Evolutionary conservation across 2,329 filamentous ascomycete genomes (phyloP).

Genomic region (Didymosphaeria variabile): DNA sequence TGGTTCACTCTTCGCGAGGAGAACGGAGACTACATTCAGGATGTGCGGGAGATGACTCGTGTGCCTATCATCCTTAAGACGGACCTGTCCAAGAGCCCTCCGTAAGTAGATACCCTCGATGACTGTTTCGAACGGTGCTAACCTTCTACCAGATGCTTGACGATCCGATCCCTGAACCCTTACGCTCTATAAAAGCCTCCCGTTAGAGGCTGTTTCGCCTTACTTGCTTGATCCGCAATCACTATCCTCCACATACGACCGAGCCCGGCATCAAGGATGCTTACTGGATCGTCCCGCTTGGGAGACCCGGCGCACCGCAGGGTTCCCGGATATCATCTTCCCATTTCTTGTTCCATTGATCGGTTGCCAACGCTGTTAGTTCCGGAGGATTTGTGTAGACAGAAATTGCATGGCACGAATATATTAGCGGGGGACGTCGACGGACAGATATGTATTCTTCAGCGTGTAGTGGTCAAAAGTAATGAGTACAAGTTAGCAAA

Average conservation of each 20-base stretch:
- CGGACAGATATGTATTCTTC: slow-evolving; percentile 39
- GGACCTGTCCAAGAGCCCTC: slow-evolving; percentile 97
- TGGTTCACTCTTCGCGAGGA: slow-evolving; percentile 91
- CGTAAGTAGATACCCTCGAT: slow-evolving; percentile 72
- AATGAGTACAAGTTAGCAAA: slow-evolving; percentile 32
- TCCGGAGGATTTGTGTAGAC: slow-evolving; percentile 38
- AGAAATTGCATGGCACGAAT: slow-evolving; percentile 45
- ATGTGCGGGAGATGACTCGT: slow-evolving; percentile 96
- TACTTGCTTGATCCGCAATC: slow-evolving; percentile 69
- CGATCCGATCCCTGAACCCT: slow-evolving; percentile 83
- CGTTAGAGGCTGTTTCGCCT: slow-evolving; percentile 53
- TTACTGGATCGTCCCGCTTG: neutral
- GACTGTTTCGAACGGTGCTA: slow-evolving; percentile 26
- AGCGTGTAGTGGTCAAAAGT: slow-evolving; percentile 34
- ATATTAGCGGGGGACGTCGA: slow-evolving; percentile 34
- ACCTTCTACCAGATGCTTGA: slow-evolving; percentile 69
- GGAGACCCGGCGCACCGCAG: neutral
- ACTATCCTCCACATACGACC: slow-evolving; percentile 9
- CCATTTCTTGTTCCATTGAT: slow-evolving; percentile 32
- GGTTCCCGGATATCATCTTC: neutral
- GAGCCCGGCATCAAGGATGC: slow-evolving; percentile 34
- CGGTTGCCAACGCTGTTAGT: slow-evolving; percentile 23
- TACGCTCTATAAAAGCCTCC: slow-evolving; percentile 64
- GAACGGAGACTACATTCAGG: slow-evolving; percentile 95
- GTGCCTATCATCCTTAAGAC: slow-evolving; percentile 99